Evolutionary conservation across 2,329 filamentous ascomycete genomes (phyloP).

Genomic region (Raffaelea arxii): DNA sequence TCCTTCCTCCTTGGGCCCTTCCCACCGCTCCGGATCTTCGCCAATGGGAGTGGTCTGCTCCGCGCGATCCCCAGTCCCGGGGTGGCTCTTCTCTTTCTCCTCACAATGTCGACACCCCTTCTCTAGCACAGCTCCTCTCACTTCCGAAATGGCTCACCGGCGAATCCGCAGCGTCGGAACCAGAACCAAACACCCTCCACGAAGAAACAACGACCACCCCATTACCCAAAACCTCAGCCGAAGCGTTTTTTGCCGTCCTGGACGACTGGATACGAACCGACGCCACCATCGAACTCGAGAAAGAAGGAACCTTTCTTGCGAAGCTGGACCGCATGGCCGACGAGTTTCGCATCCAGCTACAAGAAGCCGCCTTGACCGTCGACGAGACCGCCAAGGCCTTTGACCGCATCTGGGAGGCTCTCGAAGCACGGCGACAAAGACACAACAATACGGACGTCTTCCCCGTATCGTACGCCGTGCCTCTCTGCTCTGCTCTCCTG

Average conservation of each 20-base stretch:
- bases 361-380: conserved; percentile 7
- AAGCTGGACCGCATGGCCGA: conserved; percentile 6
- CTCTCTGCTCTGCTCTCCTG: conserved; percentile 1
- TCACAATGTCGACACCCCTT: too few relatives aligned
- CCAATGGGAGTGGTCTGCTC: conserved; percentile 43
- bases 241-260: conserved; percentile 6
- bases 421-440: not conserved
- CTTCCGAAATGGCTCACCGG: too few relatives aligned
- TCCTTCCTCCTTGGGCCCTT: conserved; percentile 36
- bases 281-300: not conserved
- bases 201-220: too few relatives aligned
- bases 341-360: conserved; percentile 9
- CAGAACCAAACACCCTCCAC: too few relatives aligned
- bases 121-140: too few relatives aligned
- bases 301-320: not conserved
- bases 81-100: not conserved
- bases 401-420: conserved; percentile 1
- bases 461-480: not conserved
- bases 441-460: too few relatives aligned
- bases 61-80: conserved; percentile 18
- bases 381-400: conserved; percentile 7
- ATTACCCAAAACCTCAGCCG: too few relatives aligned
- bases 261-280: conserved; percentile 2
- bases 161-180: too few relatives aligned
- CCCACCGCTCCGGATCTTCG: conserved; percentile 32